Base-by-base conservation (phyloP, 2,329 filamentous ascomycete genomes). In the Fusarium sp. region DNA sequence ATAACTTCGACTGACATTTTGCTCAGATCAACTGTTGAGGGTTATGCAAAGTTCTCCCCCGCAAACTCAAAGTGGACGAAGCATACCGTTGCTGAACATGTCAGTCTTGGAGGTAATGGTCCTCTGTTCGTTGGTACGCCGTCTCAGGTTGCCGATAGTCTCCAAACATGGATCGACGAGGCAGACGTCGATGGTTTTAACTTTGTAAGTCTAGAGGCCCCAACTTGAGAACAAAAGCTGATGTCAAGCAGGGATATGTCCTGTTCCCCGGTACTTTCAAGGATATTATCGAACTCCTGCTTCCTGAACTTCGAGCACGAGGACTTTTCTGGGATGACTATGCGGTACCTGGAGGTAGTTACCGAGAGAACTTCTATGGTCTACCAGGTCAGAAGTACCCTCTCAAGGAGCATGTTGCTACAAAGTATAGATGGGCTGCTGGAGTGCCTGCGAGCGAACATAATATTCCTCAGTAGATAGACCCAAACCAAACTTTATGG, bases 121-220 rank as follows among this genome's bases (percentile, higher is more conserved):
- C 86, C 89, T 0, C 83, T 88, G 0, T 76, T 88, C 4, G 87
- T 92, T 0, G 90, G 91, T 0, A 91, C 88, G 0, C 80, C 90
- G 0, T 76, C 82, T 17, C 85, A 87, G 66, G 89, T 92, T 2
- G 90, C 88, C 0, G 90, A 93, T 73, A 83, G 85, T 41, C 81
- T 93, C 56, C 88, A 93, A 76, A 77, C 81, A 1, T 93, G 90
- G 90, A 81, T 92, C 0, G 72, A 80, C 8, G 90, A 91, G 74
- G 89, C 88, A 0, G 90, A 91, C 67, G 85, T 93, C 2, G 90
- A 93, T 72, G 90, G 90, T 0, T 93, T 93, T 77, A 93, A 93
- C 73, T 84, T 93, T 75, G 89, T 89, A 74, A 79, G 85, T 76
- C 4, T 13, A n/a, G 20, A 8, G 4, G 11, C 7, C 5, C 13